Conservation (phyloP, 805 yeast species). For the Hanseniaspora thailandica region DNA sequence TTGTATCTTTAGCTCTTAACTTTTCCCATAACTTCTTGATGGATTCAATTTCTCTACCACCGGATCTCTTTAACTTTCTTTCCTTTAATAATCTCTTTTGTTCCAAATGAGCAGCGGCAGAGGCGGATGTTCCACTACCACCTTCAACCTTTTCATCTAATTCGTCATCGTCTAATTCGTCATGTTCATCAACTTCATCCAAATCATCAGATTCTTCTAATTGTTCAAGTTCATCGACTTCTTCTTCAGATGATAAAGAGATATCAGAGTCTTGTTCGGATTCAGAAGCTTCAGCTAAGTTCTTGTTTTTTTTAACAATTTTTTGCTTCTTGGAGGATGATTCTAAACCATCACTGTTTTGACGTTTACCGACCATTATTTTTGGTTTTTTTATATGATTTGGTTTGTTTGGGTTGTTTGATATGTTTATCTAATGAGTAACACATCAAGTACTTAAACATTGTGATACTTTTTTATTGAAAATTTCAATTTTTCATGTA, state of each 20-base stretch:
- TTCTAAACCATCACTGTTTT: conserved; percentile 16
- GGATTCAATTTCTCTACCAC: conserved; percentile 75
- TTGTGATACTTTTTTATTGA: not conserved
- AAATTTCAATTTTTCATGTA: no score
- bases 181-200: conserved; percentile 25
- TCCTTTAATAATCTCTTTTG: conserved; percentile 68
- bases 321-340: conserved; percentile 15
- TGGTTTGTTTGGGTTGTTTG: not conserved
- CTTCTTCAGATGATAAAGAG: conserved; percentile 14
- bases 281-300: conserved; percentile 20
- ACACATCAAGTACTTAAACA: no score
- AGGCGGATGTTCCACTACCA: conserved; percentile 20
- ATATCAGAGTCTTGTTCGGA: conserved; percentile 18
- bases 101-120: conserved; percentile 53
- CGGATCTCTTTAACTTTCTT: conserved; percentile 73
- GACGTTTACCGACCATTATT: conserved; percentile 10
- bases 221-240: conserved; percentile 16
- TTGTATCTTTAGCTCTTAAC: conserved; percentile 72
- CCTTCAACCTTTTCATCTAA: conserved; percentile 27
- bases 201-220: conserved; percentile 20
- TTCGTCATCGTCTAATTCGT: conserved; percentile 26
- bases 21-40: conserved; percentile 87
- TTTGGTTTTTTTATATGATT: not conserved
- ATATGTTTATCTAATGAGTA: no score
- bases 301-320: conserved; percentile 25